These are phyloP conservation scores for Phtheirospermum japonicum DNA, from an alignment of 257 asterid species.

Conservation along the genomic window DNA sequence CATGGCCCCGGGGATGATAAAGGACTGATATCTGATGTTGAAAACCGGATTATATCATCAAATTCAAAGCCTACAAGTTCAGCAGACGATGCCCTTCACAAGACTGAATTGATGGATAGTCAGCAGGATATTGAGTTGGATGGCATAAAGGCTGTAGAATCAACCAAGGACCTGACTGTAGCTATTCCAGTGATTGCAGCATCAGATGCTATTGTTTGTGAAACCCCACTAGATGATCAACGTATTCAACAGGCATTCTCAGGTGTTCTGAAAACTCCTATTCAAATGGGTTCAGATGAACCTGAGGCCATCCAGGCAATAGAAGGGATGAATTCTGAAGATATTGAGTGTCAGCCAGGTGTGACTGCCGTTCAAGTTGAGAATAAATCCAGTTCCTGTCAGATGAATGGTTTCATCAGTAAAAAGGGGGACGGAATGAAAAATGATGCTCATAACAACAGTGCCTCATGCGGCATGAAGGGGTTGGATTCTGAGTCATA, in stretches of 20 bases:
- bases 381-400: conserved; percentile 41
- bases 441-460: conserved; percentile 36
- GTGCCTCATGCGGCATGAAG: conserved; percentile 37
- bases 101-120: conserved; percentile 35
- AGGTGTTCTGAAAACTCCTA: conserved; percentile 35
- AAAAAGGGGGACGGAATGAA: conserved; percentile 30
- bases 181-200: conserved; percentile 32
- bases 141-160: conserved; percentile 44
- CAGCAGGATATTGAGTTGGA: conserved; percentile 46
- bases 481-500: conserved; percentile 54
- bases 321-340: conserved; percentile 41
- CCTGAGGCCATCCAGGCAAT: conserved; percentile 35
- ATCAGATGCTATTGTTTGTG: conserved; percentile 43
- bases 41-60: conserved; percentile 40
- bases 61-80: conserved; percentile 41
- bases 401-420: conserved; percentile 48
- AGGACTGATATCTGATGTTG: conserved; percentile 46
- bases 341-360: conserved; percentile 37
- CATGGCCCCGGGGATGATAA: conserved; percentile 42
- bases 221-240: conserved; percentile 37
- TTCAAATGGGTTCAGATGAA: conserved; percentile 38
- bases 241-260: conserved; percentile 33
- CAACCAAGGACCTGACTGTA: conserved; percentile 37
- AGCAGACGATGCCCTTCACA: conserved; percentile 32
- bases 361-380: conserved; percentile 35